Conservation (phyloP, 176 grass and related monocot genomes). For the Carex littledalei region DNA sequence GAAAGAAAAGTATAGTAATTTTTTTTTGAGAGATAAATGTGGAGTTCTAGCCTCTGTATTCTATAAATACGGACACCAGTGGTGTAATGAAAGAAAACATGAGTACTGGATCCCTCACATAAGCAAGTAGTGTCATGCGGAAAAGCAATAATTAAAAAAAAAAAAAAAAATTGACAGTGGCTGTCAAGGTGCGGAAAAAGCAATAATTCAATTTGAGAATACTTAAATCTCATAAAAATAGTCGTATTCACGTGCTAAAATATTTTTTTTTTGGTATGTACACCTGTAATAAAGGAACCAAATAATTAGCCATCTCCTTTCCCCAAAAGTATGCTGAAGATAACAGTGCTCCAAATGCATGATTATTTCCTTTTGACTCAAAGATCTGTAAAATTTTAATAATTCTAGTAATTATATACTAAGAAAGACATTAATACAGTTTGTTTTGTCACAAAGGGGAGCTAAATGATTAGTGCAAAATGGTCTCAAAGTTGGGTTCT, state of each 20-base stretch:
- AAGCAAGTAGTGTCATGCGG: background rate
- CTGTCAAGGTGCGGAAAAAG: no score
- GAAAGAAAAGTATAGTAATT: background rate
- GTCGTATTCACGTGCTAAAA: background rate
- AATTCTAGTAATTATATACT: background rate
- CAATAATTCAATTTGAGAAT: background rate
- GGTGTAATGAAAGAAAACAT: background rate
- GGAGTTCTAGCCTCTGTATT: no score
- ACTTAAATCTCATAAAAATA: background rate
- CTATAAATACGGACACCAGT: no score
- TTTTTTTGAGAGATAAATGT: no score
- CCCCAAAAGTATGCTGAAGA: conserved; percentile 29
- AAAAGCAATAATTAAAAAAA: background rate
- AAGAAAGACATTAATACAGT: background rate
- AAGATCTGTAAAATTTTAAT: conserved; percentile 11
- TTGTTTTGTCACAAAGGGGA: background rate
- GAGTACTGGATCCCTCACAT: background rate
- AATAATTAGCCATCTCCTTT: conserved; percentile 22
- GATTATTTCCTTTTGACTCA: conserved; percentile 1
- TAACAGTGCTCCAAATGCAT: conserved; percentile 19
- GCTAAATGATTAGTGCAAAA: background rate
- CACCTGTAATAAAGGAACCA: conserved; percentile 9
- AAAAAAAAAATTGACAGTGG: no score
- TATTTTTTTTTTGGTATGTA: conserved; percentile 1
- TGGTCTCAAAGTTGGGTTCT: background rate